Evolutionary conservation across 768 basidiomycete genomes (phyloP).

Genomic region (Mycena polygramma): DNA sequence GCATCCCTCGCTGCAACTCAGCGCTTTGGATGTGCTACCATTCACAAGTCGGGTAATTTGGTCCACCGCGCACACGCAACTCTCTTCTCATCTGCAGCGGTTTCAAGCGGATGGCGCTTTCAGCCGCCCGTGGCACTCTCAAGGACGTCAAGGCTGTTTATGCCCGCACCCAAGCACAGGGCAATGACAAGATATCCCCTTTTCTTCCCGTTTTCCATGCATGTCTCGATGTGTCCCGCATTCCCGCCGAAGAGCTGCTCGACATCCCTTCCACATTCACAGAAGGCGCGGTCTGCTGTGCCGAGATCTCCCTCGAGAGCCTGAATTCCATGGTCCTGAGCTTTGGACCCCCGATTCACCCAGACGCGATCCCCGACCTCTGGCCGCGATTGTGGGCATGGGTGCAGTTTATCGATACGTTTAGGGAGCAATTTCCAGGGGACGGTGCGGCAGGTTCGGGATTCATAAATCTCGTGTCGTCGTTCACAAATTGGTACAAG

Average conservation of each 20-base stretch:
- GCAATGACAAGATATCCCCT: background rate
- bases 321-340: background rate
- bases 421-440: background rate
- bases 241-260: background rate
- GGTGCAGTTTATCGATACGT: background rate
- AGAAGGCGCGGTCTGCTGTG: background rate
- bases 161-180: background rate
- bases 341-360: background rate
- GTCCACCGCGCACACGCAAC: background rate
- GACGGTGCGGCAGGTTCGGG: background rate
- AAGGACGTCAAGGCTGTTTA: background rate
- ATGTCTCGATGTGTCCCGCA: background rate
- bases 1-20: background rate
- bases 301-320: background rate
- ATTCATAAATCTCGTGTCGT: background rate
- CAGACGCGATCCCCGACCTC: background rate
- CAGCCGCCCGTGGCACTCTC: background rate
- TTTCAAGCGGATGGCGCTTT: background rate
- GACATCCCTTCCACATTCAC: background rate
- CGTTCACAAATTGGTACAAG: background rate
- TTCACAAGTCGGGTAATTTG: background rate
- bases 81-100: background rate
- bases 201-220: background rate
- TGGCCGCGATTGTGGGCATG: slow-evolving; percentile 6
- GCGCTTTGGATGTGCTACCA: background rate